Conservation (phyloP, 768 basidiomycete genomes). For the Hericium erinaceus region DNA sequence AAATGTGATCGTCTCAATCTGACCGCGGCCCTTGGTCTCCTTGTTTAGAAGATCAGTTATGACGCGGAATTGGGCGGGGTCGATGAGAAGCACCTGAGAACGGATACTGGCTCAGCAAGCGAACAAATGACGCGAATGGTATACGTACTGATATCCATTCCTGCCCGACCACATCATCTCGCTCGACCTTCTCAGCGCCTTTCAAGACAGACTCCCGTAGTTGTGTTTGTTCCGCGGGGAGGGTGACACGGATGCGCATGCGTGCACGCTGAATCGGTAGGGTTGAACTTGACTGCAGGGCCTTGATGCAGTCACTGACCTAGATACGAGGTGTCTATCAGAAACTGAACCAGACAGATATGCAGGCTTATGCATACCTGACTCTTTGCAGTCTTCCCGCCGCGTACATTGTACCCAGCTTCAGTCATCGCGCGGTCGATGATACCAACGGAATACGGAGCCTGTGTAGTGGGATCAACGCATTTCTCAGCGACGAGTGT, state of each 20-base stretch:
- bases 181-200: constrained; percentile 76
- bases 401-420: constrained; percentile 85
- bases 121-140: neutral
- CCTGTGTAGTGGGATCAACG: constrained; percentile 84
- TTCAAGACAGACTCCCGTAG: constrained; percentile 65
- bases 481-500: constrained; percentile 93
- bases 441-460: constrained; percentile 88
- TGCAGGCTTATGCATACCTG: constrained; percentile 44
- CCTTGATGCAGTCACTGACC: constrained; percentile 86
- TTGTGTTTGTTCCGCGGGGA: constrained; percentile 53
- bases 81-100: constrained; percentile 77
- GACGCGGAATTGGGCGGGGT: constrained; percentile 84
- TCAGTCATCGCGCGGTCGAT: constrained; percentile 98
- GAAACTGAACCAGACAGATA: neutral
- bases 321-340: constrained; percentile 20
- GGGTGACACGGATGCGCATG: constrained; percentile 81
- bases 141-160: constrained; percentile 82
- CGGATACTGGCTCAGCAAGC: neutral
- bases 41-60: constrained; percentile 87
- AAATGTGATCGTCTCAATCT: constrained; percentile 76
- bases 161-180: constrained; percentile 54
- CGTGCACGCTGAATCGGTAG: constrained; percentile 88
- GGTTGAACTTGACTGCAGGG: constrained; percentile 72
- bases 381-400: constrained; percentile 85
- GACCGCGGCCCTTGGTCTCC: constrained; percentile 81